These are phyloP conservation scores for Aspergillus sclerotialis DNA, from an alignment of 2,329 filamentous ascomycete species.

Conservation along the genomic window DNA sequence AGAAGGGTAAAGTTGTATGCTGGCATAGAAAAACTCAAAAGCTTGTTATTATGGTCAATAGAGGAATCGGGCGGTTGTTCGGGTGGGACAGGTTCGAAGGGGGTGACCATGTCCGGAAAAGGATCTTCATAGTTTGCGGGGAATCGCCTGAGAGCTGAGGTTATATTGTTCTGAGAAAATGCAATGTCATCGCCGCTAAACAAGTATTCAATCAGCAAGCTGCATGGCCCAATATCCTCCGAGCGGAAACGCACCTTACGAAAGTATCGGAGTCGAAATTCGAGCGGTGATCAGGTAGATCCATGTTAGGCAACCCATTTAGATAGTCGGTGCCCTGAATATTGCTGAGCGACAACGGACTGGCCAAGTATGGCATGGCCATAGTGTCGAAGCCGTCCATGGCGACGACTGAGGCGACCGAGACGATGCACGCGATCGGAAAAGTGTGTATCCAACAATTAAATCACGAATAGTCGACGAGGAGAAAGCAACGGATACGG, in stretches of 20 bases:
- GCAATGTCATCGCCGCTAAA: slow-evolving; percentile 46
- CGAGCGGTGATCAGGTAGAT: slow-evolving; percentile 52
- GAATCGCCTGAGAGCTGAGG: slow-evolving; percentile 42
- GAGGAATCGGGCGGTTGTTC: slow-evolving; percentile 49
- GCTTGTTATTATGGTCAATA: slow-evolving; percentile 60
- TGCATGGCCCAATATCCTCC: background rate
- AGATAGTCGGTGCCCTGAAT: slow-evolving; percentile 43
- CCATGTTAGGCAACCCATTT: slow-evolving; percentile 45
- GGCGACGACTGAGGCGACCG: slow-evolving; percentile 14
- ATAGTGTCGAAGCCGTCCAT: slow-evolving; percentile 56
- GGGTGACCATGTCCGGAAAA: slow-evolving; percentile 44
- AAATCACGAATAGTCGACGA: background rate
- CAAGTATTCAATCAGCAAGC: too few relatives aligned
- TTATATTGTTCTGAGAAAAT: slow-evolving; percentile 39
- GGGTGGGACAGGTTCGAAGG: slow-evolving; percentile 35
- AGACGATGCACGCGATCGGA: background rate
- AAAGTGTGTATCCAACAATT: too few relatives aligned
- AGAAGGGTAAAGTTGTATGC: slow-evolving; percentile 54
- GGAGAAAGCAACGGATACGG: background rate
- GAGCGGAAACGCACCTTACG: slow-evolving; percentile 44
- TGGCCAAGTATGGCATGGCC: slow-evolving; percentile 57
- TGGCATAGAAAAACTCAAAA: slow-evolving; percentile 66
- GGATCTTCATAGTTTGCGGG: slow-evolving; percentile 43
- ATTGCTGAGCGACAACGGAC: slow-evolving; percentile 50
- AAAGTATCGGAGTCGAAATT: slow-evolving; percentile 56